Base-by-base conservation (phyloP, 2,329 filamentous ascomycete genomes). In the Penicillium psychrosexuale region DNA sequence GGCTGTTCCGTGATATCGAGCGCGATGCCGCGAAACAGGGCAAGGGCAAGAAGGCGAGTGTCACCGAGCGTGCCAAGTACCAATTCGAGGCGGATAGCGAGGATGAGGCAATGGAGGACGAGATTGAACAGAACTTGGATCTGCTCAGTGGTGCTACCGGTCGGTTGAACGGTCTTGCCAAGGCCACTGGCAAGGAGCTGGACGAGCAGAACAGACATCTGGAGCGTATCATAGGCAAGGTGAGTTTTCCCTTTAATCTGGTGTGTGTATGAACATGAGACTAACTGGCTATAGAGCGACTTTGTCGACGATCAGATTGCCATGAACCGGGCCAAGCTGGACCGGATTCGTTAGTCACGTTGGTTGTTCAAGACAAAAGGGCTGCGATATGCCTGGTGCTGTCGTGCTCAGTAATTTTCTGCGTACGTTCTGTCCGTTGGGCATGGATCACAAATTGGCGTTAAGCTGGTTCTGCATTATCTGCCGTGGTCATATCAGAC, bases 261-360 rank as follows among this genome's bases (percentile, higher is more conserved):
- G 15, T 30, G 19, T 11, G 27, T 3, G 19, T 11, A 11, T 37
- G 24, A 5, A 38, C 11, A 33, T 12, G 33, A 50, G 51, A 49
- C 68, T 72, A 62, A 73, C 53, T 57, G 43, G 28, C 59, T 45
- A 27, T 71, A 90, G 90, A 93, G 87, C 75, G 91, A 96, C 71
- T 82, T 80, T 64, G 89, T 96, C 63, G 89, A 91, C 72, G 89
- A 93, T 62, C 84, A 88, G 68, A 89, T 93, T 66, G 84, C 85
- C 55, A 85, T 90, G 82, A 92, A 92, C 78, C 81, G 88, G 61
- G 84, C 87, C 66, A 82, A 84, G 63, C 71, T 91, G 71, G 84
- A 88, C 66, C 81, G 86, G 36, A 77, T 77, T 57, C 72, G 62
- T 60, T 76, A 70, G 57, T 40, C 17, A n/a, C 8, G 11, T 38